Conservation (phyloP, 176 grass and related monocot species). For the Musa troglodytarum region DNA sequence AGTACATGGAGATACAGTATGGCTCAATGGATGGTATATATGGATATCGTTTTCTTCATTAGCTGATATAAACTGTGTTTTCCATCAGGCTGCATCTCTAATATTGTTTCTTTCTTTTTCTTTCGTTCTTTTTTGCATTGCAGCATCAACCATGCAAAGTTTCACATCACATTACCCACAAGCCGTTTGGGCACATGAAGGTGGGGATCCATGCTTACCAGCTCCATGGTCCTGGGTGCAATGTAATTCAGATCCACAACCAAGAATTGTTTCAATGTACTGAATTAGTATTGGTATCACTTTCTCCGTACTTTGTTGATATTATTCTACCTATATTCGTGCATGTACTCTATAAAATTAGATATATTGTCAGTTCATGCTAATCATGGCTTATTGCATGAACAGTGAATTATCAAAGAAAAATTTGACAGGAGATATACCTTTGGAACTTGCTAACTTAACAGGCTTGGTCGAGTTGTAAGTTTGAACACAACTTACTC, state of each 20-base stretch:
- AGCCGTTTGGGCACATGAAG: slow-evolving; percentile 65
- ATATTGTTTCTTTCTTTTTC: background rate
- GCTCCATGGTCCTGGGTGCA: slow-evolving; percentile 89
- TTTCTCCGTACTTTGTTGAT: too few species aligned
- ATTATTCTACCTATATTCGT: too few species aligned
- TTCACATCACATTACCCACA: slow-evolving; percentile 41
- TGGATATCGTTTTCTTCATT: background rate
- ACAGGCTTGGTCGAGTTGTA: slow-evolving; percentile 68
- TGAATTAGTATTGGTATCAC: background rate
- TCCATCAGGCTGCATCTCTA: background rate
- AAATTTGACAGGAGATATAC: slow-evolving; percentile 78
- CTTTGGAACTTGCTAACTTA: slow-evolving; percentile 63
- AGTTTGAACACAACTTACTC: slow-evolving; percentile 20
- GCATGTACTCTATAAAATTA: too few species aligned
- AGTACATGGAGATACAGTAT: slow-evolving; percentile 53
- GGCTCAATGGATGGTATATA: slow-evolving; percentile 70
- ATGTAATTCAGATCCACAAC: slow-evolving; percentile 60
- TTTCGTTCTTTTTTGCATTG: background rate
- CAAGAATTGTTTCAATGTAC: slow-evolving; percentile 65
- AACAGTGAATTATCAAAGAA: slow-evolving; percentile 51
- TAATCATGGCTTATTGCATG: too few species aligned
- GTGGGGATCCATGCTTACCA: slow-evolving; percentile 82
- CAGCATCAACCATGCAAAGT: slow-evolving; percentile 58
- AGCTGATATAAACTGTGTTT: too few species aligned
- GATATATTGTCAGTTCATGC: too few species aligned